A percentile compares a stretch with the other conserved stretches of the same genome.
These are phyloP conservation scores for Leishmania guyanensis DNA, from an alignment of 208 protist genomes.

Conservation along the genomic window DNA sequence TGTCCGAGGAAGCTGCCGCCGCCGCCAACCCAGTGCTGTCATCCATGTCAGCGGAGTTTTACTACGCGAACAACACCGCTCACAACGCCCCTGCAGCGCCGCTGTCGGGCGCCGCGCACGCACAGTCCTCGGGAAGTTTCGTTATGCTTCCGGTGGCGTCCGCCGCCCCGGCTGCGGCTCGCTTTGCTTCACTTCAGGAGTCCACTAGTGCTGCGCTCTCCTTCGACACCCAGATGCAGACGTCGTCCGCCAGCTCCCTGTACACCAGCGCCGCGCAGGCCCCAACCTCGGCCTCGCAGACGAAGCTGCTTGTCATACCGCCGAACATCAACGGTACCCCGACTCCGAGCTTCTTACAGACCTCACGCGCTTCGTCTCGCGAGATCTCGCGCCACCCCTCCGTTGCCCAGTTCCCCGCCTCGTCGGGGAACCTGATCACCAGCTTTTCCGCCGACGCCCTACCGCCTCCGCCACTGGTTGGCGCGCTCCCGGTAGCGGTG, in stretches of 20 bases:
- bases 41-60: neutral
- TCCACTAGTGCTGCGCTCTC: slow-evolving; percentile 16
- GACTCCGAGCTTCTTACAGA: slow-evolving; percentile 17
- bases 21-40: neutral
- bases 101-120: neutral
- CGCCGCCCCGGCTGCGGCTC: neutral
- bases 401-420: slow-evolving; percentile 21
- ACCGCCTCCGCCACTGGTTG: neutral
- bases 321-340: slow-evolving; percentile 38
- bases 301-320: slow-evolving; percentile 39
- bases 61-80: slow-evolving; percentile 35
- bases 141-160: slow-evolving; percentile 25
- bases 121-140: slow-evolving; percentile 3
- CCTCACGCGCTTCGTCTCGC: slow-evolving; percentile 18
- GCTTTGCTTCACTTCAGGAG: slow-evolving; percentile 22
- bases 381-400: slow-evolving; percentile 23
- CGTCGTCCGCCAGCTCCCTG: slow-evolving; percentile 20
- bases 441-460: slow-evolving; percentile 14
- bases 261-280: slow-evolving; percentile 34
- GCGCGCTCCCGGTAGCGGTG: slow-evolving; percentile 32
- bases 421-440: slow-evolving; percentile 1
- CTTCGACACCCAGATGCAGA: slow-evolving; percentile 10
- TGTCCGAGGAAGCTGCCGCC: slow-evolving; percentile 7
- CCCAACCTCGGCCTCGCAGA: slow-evolving; percentile 15
- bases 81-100: slow-evolving; percentile 11